Evolutionary conservation across 257 asterid species (phyloP).

Genomic region (Paraleonurus japonicus): DNA sequence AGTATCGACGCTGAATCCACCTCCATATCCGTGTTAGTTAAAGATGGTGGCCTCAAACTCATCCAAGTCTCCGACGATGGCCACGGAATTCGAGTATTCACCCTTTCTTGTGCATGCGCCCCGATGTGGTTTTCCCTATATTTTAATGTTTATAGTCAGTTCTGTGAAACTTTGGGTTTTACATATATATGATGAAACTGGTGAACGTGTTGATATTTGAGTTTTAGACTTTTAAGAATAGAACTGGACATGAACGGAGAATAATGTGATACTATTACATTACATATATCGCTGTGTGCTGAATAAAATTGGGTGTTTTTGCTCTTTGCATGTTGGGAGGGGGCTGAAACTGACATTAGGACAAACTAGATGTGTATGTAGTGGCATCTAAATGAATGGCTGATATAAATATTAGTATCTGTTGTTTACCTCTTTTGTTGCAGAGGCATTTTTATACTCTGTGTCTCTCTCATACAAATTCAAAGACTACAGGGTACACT

Average conservation of each 20-base stretch:
- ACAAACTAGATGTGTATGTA: neutral
- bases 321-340: neutral
- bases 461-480: neutral
- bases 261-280: neutral
- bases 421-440: neutral
- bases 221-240: neutral
- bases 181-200: neutral
- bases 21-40: slow-evolving; percentile 67
- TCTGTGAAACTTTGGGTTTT: neutral
- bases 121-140: neutral
- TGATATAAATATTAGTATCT: neutral
- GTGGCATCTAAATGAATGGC: neutral
- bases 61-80: slow-evolving; percentile 97
- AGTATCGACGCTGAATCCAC: slow-evolving; percentile 85
- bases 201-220: neutral
- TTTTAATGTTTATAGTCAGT: neutral
- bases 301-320: neutral
- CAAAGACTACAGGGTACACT: neutral
- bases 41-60: slow-evolving; percentile 94
- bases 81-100: slow-evolving; percentile 79
- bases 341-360: neutral
- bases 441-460: neutral
- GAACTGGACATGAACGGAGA: neutral
- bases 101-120: slow-evolving; percentile 10
- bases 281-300: neutral